These are phyloP conservation scores for Stagonosporopsis vannaccii DNA, from an alignment of 2,329 filamentous ascomycete species.

Conservation along the genomic window DNA sequence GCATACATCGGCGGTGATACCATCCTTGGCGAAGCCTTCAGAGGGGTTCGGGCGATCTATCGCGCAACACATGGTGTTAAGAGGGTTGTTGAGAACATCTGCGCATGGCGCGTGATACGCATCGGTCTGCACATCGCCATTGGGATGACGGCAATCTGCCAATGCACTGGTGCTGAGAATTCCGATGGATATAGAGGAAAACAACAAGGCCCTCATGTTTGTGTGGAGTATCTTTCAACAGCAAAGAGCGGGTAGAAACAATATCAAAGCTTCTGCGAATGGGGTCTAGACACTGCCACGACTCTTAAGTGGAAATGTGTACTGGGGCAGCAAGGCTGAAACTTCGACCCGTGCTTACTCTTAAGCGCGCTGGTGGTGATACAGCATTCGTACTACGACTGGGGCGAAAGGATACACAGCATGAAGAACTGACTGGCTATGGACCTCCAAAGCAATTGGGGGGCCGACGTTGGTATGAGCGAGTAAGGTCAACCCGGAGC, in stretches of 20 bases:
- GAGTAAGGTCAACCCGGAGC: no score
- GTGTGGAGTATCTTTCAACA: neutral
- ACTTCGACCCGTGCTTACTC: neutral
- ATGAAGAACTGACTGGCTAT: no score
- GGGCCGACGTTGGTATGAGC: no score
- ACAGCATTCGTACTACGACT: neutral
- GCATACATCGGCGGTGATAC: neutral
- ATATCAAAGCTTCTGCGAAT: neutral
- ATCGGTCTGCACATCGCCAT: conserved; percentile 9
- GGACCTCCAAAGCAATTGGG: no score
- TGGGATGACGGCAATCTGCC: conserved; percentile 11
- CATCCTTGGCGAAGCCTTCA: neutral
- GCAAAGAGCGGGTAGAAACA: neutral
- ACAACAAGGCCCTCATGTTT: neutral
- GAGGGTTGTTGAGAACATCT: conserved; percentile 3
- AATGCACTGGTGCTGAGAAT: neutral
- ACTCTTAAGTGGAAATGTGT: neutral
- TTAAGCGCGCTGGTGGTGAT: neutral
- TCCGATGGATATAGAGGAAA: neutral
- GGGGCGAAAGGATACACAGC: no score
- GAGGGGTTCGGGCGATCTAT: conserved; percentile 4
- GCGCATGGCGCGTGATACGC: conserved; percentile 9
- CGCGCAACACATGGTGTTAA: conserved; percentile 14
- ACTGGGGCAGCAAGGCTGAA: neutral
- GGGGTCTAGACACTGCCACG: neutral